Conservation (phyloP, 2,329 filamentous ascomycete species). For the Penicillium sp. region DNA sequence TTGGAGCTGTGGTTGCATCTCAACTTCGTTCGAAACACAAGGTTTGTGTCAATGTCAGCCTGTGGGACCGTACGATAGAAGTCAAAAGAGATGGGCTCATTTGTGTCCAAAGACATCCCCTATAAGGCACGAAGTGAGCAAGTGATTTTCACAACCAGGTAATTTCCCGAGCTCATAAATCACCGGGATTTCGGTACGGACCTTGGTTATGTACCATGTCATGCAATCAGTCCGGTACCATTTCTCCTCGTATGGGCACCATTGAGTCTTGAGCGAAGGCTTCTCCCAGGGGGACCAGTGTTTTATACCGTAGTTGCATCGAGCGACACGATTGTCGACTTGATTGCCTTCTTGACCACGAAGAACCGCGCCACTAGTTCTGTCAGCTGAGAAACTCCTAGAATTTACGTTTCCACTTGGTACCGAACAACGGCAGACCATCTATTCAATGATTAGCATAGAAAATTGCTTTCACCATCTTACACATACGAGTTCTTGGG, state of each 20-base stretch:
- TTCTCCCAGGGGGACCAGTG: not conserved
- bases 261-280: not conserved
- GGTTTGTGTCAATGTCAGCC: not conserved
- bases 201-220: slow-evolving; percentile 28
- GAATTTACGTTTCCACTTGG: not conserved
- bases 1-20: not conserved
- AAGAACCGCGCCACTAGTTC: slow-evolving; percentile 24
- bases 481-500: slow-evolving; percentile 28
- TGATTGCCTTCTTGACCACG: slow-evolving; percentile 27
- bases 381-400: not conserved
- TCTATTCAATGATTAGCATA: slow-evolving; percentile 6
- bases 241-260: slow-evolving; percentile 10
- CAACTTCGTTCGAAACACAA: not conserved
- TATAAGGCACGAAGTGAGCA: no score
- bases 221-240: slow-evolving; percentile 1
- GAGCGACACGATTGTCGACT: slow-evolving; percentile 21
- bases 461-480: not conserved
- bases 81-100: not conserved
- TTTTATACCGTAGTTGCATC: slow-evolving; percentile 19
- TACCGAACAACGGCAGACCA: slow-evolving; percentile 31
- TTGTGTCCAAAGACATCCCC: not conserved
- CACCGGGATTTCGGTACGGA: not conserved
- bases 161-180: no score
- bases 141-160: no score
- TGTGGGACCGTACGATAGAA: not conserved